These are phyloP conservation scores for Gypsophila paniculata DNA, from an alignment of 179 eudicot genomes.

Conservation along the genomic window DNA sequence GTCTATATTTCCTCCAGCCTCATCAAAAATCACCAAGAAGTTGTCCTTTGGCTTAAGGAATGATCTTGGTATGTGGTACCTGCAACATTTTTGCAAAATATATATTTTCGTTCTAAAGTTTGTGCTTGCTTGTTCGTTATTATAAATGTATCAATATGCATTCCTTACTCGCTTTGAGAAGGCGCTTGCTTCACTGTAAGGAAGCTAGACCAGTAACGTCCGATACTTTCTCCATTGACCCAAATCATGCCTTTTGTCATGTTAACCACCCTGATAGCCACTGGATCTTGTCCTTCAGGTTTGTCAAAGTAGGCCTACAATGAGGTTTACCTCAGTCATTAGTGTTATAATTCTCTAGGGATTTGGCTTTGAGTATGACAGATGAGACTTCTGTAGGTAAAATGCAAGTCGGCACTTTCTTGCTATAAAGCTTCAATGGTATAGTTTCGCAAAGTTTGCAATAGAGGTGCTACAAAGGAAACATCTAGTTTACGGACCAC, in stretches of 20 bases:
- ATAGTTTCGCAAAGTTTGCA: too few species aligned
- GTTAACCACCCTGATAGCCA: conserved; percentile 52
- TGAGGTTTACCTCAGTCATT: conserved; percentile 2
- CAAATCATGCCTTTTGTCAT: conserved; percentile 85
- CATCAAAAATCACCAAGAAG: conserved; percentile 71
- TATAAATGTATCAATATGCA: too few species aligned
- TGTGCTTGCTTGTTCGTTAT: background rate
- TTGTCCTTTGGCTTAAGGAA: conserved; percentile 64
- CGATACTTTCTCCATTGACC: conserved; percentile 77
- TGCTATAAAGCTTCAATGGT: too few species aligned
- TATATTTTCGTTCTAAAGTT: background rate
- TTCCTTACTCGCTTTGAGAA: conserved; percentile 75
- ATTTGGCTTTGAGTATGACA: conserved; percentile 6
- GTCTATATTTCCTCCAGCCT: conserved; percentile 53
- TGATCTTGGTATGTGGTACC: conserved; percentile 83
- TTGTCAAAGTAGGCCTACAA: conserved; percentile 67
- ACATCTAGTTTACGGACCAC: too few species aligned
- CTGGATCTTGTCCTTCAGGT: conserved; percentile 70
- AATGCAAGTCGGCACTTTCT: background rate
- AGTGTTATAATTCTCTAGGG: conserved; percentile 2
- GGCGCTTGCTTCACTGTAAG: conserved; percentile 50
- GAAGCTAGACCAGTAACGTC: conserved; percentile 74
- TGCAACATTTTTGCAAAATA: conserved; percentile 29
- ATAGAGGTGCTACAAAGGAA: too few species aligned
- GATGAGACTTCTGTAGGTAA: background rate